Percentiles rank a stretch among this genome's conserved stretches.
Conservation (phyloP, 176 grass and related monocot species). For the Thinopyrum elongatum region DNA sequence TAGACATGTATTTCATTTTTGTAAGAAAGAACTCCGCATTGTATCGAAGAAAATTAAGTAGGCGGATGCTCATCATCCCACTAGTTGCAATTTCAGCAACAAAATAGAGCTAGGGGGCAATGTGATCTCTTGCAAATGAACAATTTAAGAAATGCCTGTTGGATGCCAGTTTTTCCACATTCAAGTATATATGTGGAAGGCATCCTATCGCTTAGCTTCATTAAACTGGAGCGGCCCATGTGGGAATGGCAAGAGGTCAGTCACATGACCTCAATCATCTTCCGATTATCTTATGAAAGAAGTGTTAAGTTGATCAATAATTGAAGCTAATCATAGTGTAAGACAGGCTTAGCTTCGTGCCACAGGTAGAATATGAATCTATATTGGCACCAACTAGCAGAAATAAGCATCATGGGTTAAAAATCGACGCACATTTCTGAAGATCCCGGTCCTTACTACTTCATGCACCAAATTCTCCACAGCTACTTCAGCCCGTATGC, state of each 20-base stretch:
- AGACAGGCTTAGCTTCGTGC: not conserved
- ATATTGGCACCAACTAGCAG: not conserved
- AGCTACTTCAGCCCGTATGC: slow-evolving; percentile 9
- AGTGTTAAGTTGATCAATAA: not conserved
- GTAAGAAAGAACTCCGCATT: not conserved
- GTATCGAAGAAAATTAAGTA: not conserved
- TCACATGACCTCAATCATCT: not conserved
- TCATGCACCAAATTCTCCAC: not conserved
- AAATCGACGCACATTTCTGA: slow-evolving; percentile 17
- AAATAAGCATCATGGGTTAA: not conserved
- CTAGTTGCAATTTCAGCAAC: not conserved
- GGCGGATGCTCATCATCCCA: not conserved
- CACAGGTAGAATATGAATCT: not conserved
- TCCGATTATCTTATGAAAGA: not conserved
- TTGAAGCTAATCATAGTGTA: slow-evolving; percentile 13
- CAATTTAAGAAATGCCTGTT: not conserved
- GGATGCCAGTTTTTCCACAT: not conserved
- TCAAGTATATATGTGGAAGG: not conserved
- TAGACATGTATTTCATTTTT: not conserved
- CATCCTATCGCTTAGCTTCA: not conserved
- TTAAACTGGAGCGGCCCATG: not conserved
- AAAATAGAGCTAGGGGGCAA: not conserved
- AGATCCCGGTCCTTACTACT: not conserved
- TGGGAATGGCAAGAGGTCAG: not conserved
- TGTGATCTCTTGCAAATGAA: not conserved